Evolutionary conservation across 768 basidiomycete genomes (phyloP).

Genomic region (Suillus spraguei): DNA sequence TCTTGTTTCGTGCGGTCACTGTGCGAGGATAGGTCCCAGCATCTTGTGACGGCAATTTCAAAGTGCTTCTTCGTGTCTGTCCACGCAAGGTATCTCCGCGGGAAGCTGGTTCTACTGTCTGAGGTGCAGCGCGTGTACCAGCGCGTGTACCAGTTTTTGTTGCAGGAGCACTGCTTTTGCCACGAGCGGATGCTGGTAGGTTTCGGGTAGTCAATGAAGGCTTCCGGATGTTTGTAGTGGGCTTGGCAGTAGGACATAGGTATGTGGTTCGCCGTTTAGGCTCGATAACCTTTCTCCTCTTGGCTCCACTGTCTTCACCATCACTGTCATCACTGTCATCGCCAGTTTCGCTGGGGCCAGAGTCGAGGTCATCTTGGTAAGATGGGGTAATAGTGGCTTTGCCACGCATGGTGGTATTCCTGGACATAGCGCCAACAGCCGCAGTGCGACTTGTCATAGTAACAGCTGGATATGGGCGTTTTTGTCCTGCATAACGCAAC

Average conservation of each 20-base stretch:
- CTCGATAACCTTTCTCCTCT: constrained; percentile 31
- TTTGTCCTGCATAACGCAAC: constrained; percentile 42
- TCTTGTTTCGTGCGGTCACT: constrained; percentile 22
- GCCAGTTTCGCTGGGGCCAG: constrained; percentile 24
- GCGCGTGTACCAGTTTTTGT: constrained; percentile 16
- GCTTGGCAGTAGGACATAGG: constrained; percentile 26
- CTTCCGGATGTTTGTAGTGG: constrained; percentile 19
- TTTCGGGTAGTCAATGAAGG: constrained; percentile 15
- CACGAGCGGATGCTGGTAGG: constrained; percentile 10
- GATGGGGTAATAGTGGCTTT: constrained; percentile 13
- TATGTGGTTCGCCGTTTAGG: constrained; percentile 28
- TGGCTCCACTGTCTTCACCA: constrained; percentile 17
- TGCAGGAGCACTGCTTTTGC: constrained; percentile 13
- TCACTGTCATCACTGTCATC: constrained; percentile 21
- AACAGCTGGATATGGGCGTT: constrained; percentile 34
- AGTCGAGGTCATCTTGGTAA: constrained; percentile 19
- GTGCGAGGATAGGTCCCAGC: background rate
- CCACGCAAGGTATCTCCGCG: background rate
- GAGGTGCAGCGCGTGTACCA: background rate
- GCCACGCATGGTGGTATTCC: constrained; percentile 32
- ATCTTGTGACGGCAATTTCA: constrained; percentile 2
- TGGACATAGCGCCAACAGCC: constrained; percentile 15
- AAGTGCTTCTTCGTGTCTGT: background rate
- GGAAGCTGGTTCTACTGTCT: constrained; percentile 2
- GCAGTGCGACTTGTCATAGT: constrained; percentile 12